A percentile compares a stretch with the other conserved stretches of the same genome.
Evolutionary conservation across 75 land plant species (phyloP).

Genomic region (Larix kaempferi): DNA sequence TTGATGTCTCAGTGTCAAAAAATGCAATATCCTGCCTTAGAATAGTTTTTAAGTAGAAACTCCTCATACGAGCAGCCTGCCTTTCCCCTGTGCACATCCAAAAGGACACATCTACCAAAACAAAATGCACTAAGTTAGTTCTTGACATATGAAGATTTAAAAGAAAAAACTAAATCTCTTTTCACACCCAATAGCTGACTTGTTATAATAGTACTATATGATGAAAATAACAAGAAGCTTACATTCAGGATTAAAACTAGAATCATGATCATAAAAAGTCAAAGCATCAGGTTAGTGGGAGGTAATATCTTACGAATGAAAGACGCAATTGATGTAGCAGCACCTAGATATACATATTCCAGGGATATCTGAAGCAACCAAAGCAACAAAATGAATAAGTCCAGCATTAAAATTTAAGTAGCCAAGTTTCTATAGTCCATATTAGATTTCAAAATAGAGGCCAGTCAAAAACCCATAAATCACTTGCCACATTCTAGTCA

Average conservation of each 20-base stretch:
- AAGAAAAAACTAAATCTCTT: neutral
- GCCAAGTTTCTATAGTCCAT: too few species aligned
- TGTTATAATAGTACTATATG: neutral
- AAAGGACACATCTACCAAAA: constrained; percentile 57
- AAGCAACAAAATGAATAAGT: neutral
- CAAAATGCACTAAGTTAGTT: neutral
- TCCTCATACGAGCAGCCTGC: constrained; percentile 68
- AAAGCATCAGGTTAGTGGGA: neutral
- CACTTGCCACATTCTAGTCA: neutral
- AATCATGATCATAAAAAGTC: neutral
- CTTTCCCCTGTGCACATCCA: constrained; percentile 88
- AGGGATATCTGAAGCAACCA: constrained; percentile 27
- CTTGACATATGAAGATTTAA: neutral
- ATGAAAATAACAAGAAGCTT: neutral
- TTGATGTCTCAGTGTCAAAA: constrained; percentile 75
- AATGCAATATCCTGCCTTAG: constrained; percentile 78
- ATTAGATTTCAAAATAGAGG: too few species aligned
- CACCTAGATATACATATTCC: constrained; percentile 29
- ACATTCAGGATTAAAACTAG: neutral
- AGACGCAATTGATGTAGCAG: constrained; percentile 34
- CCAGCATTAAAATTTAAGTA: neutral
- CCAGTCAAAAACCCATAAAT: neutral
- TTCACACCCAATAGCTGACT: neutral
- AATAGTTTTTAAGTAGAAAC: constrained; percentile 63
- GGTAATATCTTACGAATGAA: constrained; percentile 46